Evolutionary conservation across 805 yeast species (phyloP), one percentile per base, ranked within the genome.

Genomic region (Kuraishia ogatae): DNA sequence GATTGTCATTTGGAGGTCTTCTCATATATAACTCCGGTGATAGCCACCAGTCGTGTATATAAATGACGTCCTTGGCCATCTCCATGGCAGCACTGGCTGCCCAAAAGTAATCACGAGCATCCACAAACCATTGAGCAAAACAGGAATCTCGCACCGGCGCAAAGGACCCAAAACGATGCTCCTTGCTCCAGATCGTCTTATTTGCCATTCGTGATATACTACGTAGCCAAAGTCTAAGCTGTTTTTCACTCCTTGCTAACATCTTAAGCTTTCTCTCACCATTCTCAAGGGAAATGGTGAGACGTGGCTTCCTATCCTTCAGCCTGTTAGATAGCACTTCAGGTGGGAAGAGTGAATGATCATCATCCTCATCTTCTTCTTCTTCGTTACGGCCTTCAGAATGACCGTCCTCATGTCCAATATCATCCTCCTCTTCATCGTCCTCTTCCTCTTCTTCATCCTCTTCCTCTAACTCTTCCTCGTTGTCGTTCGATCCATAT

Each of bases 41-140:
- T 24, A 94, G 75, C 99, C 99, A 94, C 99, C 99, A 94, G 64
- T 93, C 99, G 65, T 94, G 97, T 52, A 94, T 90, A 66, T 85
- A 94, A 39, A 94, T 86, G 1, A 87, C 93, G 73, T 94, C 98
- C 60, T 84, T 84, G 0, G 99, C 98, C 88, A 89, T 85, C 61
- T 87, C 90, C 54, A 94, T 74, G 0, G 98, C 99, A 11, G 91
- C 84, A 29, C 96, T 87, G 2, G 91, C 84, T 1, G 97, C 96
- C 97, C 98, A 94, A 73, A 90, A 87, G 68, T 94, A 89, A 69
- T 94, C 99, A 64, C 99, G 78, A 23, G 67, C 73, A 70, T 94
- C 99, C 2, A 94, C 98, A 72, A 94, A 85, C 94, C 96, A 93
- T 67, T 94, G 97, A 13, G 97, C 97, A 71, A 82, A 88, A 56